Evolutionary conservation across 208 protist species (phyloP).

Genomic region (Leishmania lainsoni): DNA sequence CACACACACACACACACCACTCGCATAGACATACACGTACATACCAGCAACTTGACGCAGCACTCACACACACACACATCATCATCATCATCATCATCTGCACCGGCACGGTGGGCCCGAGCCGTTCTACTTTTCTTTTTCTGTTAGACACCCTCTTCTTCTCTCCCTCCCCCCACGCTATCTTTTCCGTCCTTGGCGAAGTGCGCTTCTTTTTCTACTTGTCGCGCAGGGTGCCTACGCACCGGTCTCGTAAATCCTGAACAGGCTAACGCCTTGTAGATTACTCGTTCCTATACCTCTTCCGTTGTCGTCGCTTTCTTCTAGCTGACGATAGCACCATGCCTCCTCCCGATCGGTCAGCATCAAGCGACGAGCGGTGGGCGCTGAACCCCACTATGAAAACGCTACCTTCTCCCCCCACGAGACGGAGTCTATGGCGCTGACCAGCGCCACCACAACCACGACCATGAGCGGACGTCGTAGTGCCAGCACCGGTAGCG

Average conservation of each 20-base stretch:
- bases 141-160: background rate
- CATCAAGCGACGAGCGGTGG: background rate
- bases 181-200: background rate
- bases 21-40: conserved; percentile 3
- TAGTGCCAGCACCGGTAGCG: conserved; percentile 8
- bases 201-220: background rate
- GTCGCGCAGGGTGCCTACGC: background rate
- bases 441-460: conserved; percentile 10
- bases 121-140: background rate
- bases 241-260: background rate
- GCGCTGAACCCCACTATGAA: background rate
- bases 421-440: conserved; percentile 21
- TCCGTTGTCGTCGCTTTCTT: background rate
- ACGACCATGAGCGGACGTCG: background rate
- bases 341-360: background rate
- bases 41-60: background rate
- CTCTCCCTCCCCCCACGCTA: background rate
- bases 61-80: background rate
- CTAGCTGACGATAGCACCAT: background rate
- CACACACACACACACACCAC: background rate
- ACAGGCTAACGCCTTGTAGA: background rate
- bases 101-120: background rate
- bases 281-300: background rate
- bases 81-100: too few species aligned
- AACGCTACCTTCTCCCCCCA: background rate